These are phyloP conservation scores for Candida sanyiensis DNA, from an alignment of 805 yeast species.

Conservation along the genomic window DNA sequence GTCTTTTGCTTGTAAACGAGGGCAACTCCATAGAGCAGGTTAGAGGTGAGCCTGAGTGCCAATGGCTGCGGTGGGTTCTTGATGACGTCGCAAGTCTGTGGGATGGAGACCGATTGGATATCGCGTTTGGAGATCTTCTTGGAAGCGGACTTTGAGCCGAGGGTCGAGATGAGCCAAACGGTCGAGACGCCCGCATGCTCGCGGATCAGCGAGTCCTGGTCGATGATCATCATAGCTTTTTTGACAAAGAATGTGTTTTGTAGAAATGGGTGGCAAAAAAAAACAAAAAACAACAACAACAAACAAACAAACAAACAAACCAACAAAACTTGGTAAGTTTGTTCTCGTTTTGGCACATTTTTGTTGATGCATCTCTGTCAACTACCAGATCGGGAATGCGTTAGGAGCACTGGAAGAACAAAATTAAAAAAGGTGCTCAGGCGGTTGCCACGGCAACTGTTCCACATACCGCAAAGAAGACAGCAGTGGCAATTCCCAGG, in stretches of 20 bases:
- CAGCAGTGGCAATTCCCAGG: slow-evolving; percentile 8
- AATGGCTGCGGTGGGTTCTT: slow-evolving; percentile 18
- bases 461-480: slow-evolving; percentile 18
- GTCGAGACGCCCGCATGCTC: slow-evolving; percentile 26
- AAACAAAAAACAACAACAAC: no score
- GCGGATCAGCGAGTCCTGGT: slow-evolving; percentile 22
- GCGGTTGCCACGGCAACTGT: slow-evolving; percentile 24
- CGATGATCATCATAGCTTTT: slow-evolving; percentile 13
- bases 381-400: slow-evolving; percentile 3
- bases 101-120: slow-evolving; percentile 36
- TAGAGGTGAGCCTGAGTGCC: slow-evolving; percentile 33
- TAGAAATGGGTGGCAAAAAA: not conserved
- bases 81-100: slow-evolving; percentile 34
- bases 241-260: not conserved
- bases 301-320: no score
- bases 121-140: slow-evolving; percentile 30
- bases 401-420: not conserved
- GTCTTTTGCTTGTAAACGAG: slow-evolving; percentile 44
- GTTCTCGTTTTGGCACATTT: not conserved
- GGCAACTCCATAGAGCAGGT: slow-evolving; percentile 41
- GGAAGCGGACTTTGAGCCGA: slow-evolving; percentile 31
- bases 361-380: slow-evolving; percentile 5
- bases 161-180: slow-evolving; percentile 35
- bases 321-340: no score
- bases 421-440: slow-evolving; percentile 2